Evolutionary conservation across 352 stramenopile species (phyloP).

Genomic region (Pythium aquatile): DNA sequence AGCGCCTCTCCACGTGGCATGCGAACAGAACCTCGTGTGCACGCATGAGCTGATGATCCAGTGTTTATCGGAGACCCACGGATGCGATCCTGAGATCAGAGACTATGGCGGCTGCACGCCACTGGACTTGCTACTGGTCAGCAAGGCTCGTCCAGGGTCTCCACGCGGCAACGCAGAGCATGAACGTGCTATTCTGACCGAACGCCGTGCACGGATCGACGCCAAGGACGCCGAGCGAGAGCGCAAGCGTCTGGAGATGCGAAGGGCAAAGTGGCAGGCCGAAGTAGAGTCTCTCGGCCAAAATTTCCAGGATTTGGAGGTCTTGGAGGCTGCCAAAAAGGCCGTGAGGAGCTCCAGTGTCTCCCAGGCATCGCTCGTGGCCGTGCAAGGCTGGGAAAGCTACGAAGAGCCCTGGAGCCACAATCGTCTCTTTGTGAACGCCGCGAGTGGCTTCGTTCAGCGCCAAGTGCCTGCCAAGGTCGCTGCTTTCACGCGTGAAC

Average conservation of each 20-base stretch:
- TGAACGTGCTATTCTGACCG: conserved; percentile 33
- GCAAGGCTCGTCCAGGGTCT: conserved; percentile 56
- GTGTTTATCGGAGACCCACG: conserved; percentile 46
- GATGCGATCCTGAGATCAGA: conserved; percentile 46
- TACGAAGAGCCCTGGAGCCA: conserved; percentile 54
- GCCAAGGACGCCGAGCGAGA: conserved; percentile 34
- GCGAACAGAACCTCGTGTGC: conserved; percentile 81
- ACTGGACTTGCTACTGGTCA: conserved; percentile 45
- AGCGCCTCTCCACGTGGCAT: conserved; percentile 68
- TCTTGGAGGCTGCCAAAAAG: conserved; percentile 35
- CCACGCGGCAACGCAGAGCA: conserved; percentile 38
- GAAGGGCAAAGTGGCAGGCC: conserved; percentile 38
- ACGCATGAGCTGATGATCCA: conserved; percentile 72
- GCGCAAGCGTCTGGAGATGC: conserved; percentile 31
- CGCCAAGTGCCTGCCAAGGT: conserved; percentile 54
- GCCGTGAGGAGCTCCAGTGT: conserved; percentile 27
- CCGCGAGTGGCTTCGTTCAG: conserved; percentile 58
- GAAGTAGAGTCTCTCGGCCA: conserved; percentile 39
- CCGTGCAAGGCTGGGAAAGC: conserved; percentile 36
- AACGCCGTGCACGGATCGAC: conserved; percentile 33
- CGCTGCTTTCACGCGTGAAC: conserved; percentile 26
- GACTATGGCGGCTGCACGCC: conserved; percentile 47
- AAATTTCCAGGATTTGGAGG: conserved; percentile 62
- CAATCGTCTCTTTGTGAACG: conserved; percentile 68
- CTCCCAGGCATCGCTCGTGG: not conserved